A percentile compares a stretch with the other conserved stretches of the same genome.
Conservation (phyloP, 2,329 filamentous ascomycete genomes). For the Cadophora luteo-olivacea region DNA sequence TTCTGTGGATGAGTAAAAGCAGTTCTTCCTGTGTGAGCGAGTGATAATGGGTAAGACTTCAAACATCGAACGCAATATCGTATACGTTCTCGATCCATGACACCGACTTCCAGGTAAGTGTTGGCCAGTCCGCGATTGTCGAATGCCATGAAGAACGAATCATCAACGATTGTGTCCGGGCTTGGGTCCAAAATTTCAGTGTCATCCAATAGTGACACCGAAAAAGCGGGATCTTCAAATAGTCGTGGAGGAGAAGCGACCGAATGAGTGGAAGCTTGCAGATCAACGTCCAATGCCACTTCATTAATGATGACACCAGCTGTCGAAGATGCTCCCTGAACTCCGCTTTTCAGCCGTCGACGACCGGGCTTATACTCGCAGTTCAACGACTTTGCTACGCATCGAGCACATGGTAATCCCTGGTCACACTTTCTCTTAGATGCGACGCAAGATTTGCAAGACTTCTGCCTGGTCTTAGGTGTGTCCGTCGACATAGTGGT, state of each 20-base stretch:
- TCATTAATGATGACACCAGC: neutral
- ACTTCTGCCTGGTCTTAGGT: constrained; percentile 27
- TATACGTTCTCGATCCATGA: constrained; percentile 27
- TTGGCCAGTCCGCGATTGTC: constrained; percentile 7
- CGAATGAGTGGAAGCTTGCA: neutral
- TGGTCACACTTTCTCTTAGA: constrained; percentile 31
- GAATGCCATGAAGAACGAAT: constrained; percentile 19
- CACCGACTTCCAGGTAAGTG: constrained; percentile 15
- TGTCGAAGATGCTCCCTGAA: neutral
- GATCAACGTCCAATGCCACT: neutral
- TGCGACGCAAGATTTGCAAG: constrained; percentile 28
- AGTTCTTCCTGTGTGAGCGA: constrained; percentile 22
- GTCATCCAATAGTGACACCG: neutral
- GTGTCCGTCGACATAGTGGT: neutral
- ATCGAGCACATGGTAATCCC: constrained; percentile 25
- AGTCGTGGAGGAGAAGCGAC: no score
- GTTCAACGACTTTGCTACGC: constrained; percentile 9
- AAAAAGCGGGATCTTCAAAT: neutral
- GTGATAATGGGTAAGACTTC: constrained; percentile 24
- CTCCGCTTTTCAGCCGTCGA: neutral
- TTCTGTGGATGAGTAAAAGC: constrained; percentile 30
- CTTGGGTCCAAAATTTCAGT: neutral
- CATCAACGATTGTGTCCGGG: constrained; percentile 11
- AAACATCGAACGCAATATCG: constrained; percentile 25
- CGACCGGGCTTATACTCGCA: constrained; percentile 27